Evolutionary conservation across 306 rosid species (phyloP).

Genomic region (Casuarina glauca): DNA sequence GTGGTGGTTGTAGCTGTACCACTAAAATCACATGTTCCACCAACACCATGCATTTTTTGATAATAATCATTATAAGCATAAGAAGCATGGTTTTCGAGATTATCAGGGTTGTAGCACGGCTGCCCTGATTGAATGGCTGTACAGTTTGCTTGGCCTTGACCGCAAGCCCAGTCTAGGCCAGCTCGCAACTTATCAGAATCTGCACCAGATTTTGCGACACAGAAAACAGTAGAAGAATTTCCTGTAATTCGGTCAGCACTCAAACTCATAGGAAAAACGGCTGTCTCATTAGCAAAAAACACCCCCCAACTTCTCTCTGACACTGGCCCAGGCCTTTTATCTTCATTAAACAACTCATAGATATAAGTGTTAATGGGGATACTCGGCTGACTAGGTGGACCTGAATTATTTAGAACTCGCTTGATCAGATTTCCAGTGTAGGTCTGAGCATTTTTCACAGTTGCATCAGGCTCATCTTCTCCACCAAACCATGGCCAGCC

Average conservation of each 20-base stretch:
- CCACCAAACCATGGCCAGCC: conserved; percentile 94
- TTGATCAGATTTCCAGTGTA: conserved; percentile 62
- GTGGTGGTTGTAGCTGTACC: conserved; percentile 63
- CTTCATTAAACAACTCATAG: conserved; percentile 92
- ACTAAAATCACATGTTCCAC: conserved; percentile 90
- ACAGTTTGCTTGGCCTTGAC: conserved; percentile 82
- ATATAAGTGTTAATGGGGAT: conserved; percentile 73
- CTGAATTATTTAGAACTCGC: conserved; percentile 84
- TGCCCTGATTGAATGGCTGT: conserved; percentile 69
- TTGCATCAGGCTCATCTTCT: conserved; percentile 76
- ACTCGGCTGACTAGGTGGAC: conserved; percentile 80
- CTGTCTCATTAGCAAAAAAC: conserved; percentile 61
- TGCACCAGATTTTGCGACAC: conserved; percentile 69
- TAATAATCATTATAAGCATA: conserved; percentile 88
- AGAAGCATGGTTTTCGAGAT: conserved; percentile 72
- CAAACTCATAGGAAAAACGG: conserved; percentile 63
- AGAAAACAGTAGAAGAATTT: conserved; percentile 63
- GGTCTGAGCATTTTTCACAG: conserved; percentile 62
- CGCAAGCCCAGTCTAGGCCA: conserved; percentile 91
- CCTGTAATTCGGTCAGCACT: conserved; percentile 33
- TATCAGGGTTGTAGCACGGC: conserved; percentile 69
- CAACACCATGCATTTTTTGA: conserved; percentile 66
- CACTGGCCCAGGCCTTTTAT: conserved; percentile 76
- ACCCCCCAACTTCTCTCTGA: conserved; percentile 76
- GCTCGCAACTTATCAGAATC: conserved; percentile 73